phyloP scores from a whole-genome alignment of 352 stramenopile species.

The Saprolegnia diclina region DNA sequence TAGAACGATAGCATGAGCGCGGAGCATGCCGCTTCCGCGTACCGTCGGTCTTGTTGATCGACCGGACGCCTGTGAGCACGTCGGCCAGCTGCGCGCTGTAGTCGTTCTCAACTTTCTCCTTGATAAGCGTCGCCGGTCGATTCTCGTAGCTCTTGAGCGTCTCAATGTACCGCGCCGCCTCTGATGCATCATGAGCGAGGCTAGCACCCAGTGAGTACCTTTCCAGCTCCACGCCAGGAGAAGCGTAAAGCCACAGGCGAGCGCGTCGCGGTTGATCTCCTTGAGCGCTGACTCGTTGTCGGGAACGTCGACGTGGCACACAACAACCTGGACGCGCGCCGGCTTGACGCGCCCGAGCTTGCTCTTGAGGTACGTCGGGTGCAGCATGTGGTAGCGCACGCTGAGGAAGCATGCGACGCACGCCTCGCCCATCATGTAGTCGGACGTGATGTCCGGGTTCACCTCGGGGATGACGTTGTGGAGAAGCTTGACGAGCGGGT shows the following conservation, averaged over 20 bases:
- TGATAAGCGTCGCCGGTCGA: slow-evolving; percentile 91
- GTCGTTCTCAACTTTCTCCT: slow-evolving; percentile 89
- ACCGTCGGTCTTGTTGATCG: slow-evolving; percentile 95
- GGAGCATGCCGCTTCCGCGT: neutral
- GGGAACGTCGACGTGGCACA: slow-evolving; percentile 94
- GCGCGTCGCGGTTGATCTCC: slow-evolving; percentile 89
- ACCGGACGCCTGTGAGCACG: slow-evolving; percentile 84
- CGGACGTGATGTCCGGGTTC: slow-evolving; percentile 84
- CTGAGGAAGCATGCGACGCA: slow-evolving; percentile 73
- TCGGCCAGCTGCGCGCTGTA: slow-evolving; percentile 89
- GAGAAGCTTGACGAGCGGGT: slow-evolving; percentile 89
- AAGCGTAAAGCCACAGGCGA: slow-evolving; percentile 89
- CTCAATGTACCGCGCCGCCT: slow-evolving; percentile 94
- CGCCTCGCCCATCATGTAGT: slow-evolving; percentile 91
- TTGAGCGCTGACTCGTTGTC: slow-evolving; percentile 90
- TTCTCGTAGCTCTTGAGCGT: slow-evolving; percentile 95
- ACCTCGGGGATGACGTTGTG: slow-evolving; percentile 91
- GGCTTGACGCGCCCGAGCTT: slow-evolving; percentile 84
- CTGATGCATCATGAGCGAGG: slow-evolving; percentile 32
- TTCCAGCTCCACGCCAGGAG: slow-evolving; percentile 90
- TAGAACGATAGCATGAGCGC: neutral
- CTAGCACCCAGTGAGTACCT: neutral
- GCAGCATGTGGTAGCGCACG: slow-evolving; percentile 84
- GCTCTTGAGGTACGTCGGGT: slow-evolving; percentile 87
- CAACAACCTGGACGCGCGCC: slow-evolving; percentile 87